These are phyloP conservation scores for Crithidia thermophila DNA, from an alignment of 208 protist species.

Conservation along the genomic window DNA sequence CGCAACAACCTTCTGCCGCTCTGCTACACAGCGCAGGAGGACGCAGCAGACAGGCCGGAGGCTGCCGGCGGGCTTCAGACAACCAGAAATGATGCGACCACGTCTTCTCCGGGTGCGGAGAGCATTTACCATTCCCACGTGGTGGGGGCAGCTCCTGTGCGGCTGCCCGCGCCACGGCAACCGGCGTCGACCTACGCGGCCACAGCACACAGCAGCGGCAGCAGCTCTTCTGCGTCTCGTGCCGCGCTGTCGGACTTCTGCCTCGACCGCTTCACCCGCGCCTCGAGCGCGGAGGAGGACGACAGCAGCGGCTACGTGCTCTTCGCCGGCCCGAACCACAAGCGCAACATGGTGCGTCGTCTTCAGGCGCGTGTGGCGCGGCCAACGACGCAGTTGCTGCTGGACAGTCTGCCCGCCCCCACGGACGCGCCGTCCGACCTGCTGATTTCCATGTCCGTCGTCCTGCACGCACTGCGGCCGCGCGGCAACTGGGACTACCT, in stretches of 20 bases:
- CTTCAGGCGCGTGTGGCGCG: slow-evolving; percentile 43
- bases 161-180: slow-evolving; percentile 18
- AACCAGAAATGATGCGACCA: background rate
- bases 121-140: slow-evolving; percentile 39
- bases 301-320: slow-evolving; percentile 70
- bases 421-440: slow-evolving; percentile 50
- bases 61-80: background rate
- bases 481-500: slow-evolving; percentile 89
- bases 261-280: slow-evolving; percentile 46
- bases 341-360: slow-evolving; percentile 67
- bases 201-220: background rate
- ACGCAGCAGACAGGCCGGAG: slow-evolving; percentile 22
- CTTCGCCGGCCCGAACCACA: slow-evolving; percentile 85
- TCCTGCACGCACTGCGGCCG: slow-evolving; percentile 74
- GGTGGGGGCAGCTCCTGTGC: slow-evolving; percentile 40
- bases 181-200: slow-evolving; percentile 24
- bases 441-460: slow-evolving; percentile 65
- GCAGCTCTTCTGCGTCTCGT: background rate
- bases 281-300: slow-evolving; percentile 11
- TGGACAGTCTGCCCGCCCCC: slow-evolving; percentile 47
- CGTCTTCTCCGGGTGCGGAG: background rate
- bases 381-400: slow-evolving; percentile 64
- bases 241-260: slow-evolving; percentile 58
- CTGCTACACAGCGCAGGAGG: slow-evolving; percentile 58
- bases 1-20: slow-evolving; percentile 81